Evolutionary conservation across 805 yeast species (phyloP), one percentile per base, ranked within the genome.

Genomic region (Yarrowia phangngaensis): DNA sequence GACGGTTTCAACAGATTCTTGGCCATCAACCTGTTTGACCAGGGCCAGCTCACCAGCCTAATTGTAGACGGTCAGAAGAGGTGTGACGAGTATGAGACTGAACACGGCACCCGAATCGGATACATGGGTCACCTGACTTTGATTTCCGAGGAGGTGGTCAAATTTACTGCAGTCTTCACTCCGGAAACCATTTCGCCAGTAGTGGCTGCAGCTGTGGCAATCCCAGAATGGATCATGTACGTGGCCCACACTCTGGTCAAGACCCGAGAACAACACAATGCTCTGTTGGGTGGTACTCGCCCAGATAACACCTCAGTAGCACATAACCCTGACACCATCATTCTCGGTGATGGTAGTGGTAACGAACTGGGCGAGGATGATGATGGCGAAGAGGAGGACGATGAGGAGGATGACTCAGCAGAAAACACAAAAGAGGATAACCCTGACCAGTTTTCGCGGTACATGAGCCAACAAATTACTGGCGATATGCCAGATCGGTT

Each of bases 101-200:
- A 68, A 51, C 70, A 72, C 12, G 78, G 79, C 4, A 75, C 84
- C 30, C 74, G 94, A 50, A 76, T 89, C 29, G 98, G 98, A 0
- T 92, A 87, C 62, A 88, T 89, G 87, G 98, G 98, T n/a, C 98
- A 92, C 63, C 68, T 92, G 55, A 87, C 95, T 6, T 70, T 92
- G 45, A 86, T 92, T 51, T 88, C 95, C 45, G 98, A 92, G 63
- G 98, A 92, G 63, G 88, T 92, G 35, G 95, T 88, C 40, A 92
- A 92, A 63, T 92, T 92, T 64, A 67, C 70, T 7, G 71, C 74
- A n/a, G 63, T 78, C 13, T 78, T 77, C 57, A 71, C 79, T 28
- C 79, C 82, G 6, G 83, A 78, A 53, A 64, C 30, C n/a, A 45
- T 45, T 16, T 74, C 84, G 2, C 73, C 76, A 3, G 60, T 69